Evolutionary conservation across 78 protist genomes (phyloP).

Genomic region (Dictyostelium brefeldianum): DNA sequence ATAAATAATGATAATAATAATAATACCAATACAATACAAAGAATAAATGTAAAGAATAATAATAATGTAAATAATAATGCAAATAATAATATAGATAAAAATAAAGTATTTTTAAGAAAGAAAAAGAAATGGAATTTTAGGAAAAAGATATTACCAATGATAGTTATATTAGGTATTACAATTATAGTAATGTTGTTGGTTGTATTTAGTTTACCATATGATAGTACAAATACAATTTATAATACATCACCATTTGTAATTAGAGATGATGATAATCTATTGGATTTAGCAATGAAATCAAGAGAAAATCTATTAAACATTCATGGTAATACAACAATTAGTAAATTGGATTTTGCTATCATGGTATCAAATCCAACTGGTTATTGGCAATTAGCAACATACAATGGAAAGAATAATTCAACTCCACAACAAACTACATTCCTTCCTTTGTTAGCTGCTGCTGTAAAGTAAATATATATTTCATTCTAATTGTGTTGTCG

Average conservation of each 20-base stretch:
- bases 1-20: neutral
- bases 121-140: slow-evolving; percentile 22
- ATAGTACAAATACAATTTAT: neutral
- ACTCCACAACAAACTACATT: slow-evolving; percentile 20
- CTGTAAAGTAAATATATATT: slow-evolving; percentile 66
- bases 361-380: slow-evolving; percentile 50
- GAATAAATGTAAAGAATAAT: neutral
- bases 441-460: slow-evolving; percentile 61
- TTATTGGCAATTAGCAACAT: slow-evolving; percentile 72
- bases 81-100: neutral
- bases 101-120: neutral
- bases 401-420: slow-evolving; percentile 35
- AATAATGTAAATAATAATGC: neutral
- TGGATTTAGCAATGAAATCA: slow-evolving; percentile 12
- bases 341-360: slow-evolving; percentile 43
- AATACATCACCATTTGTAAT: slow-evolving; percentile 50
- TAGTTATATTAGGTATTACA: slow-evolving; percentile 14
- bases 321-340: slow-evolving; percentile 25
- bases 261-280: neutral
- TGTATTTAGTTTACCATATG: slow-evolving; percentile 34
- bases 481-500: too few relatives aligned
- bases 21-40: neutral
- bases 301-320: slow-evolving; percentile 22
- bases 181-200: slow-evolving; percentile 7
- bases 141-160: slow-evolving; percentile 38